Base-by-base conservation (phyloP, 23 red algal genomes). In the Gracilaria domingensis region DNA sequence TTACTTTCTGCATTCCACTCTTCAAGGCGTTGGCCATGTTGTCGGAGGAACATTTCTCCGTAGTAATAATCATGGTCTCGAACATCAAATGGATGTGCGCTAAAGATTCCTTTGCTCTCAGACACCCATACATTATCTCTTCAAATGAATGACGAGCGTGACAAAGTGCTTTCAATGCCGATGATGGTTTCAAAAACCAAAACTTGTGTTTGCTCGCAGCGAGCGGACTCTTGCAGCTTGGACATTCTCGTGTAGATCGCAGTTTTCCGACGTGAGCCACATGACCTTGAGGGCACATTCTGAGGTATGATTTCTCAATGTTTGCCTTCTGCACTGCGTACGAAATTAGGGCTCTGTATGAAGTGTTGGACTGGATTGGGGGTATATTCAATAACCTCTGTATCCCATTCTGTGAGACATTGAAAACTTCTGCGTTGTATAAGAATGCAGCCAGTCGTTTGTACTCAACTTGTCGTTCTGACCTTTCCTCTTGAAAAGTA, bases 141-240 rank as follows among this genome's bases (percentile, higher is more conserved):
- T 4, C 1, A 28, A 79, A 79, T 4, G 74, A 51, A 8, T 79
- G 4, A 24, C 28, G 23, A 50, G 42, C 74, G 7, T 18, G 13
- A 79, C 74, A 79, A 2, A 79, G 5, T 16, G 11, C 39, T 26
- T 56, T 23, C 11, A 44, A 18, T 8, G 42, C 26, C 11, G 21
- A n/a, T 16, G 74, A 79, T 79, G 74, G 34, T 20, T 79, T 79
- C 45, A 51, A 26, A 20, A 39, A 79, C 74, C 74, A 79, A 24
- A 50, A 79, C 74, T 44, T 79, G 16, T 50, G 7, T 34, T 34
- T 70, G 25, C 23, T 70, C 11, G 1, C 17, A 11, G 35, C 35
- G 35, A 34, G 18, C 4, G 23, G 65, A 4, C 8, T 4, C 2
- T 34, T 26, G 35, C 65, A 36, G 65, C 65, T 34, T 70, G 4